phyloP scores from a whole-genome alignment of 768 basidiomycete genomes.

The Podaxis sp. region DNA sequence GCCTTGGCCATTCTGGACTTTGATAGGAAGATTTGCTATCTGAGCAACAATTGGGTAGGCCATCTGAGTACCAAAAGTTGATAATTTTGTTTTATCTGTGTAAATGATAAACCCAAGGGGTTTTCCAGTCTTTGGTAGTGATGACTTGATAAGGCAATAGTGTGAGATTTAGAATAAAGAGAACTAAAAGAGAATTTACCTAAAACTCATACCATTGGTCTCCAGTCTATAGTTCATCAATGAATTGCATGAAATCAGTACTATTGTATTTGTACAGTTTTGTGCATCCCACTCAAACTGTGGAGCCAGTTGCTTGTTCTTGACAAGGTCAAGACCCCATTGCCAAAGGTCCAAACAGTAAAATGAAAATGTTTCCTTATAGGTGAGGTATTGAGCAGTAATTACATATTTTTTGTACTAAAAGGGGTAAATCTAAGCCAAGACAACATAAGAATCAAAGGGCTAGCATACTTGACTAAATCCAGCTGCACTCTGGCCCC shows the following conservation, averaged over 20 bases:
- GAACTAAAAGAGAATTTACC: conserved; percentile 5
- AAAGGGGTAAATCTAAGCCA: too few relatives aligned
- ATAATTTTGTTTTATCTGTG: conserved; percentile 39
- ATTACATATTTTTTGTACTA: too few relatives aligned
- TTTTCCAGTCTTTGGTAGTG: conserved; percentile 22
- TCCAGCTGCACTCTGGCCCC: too few relatives aligned
- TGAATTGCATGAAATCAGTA: conserved; percentile 6
- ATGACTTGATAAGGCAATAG: not conserved
- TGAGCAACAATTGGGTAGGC: conserved; percentile 28
- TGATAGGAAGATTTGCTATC: conserved; percentile 29
- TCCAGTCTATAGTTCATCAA: conserved; percentile 20
- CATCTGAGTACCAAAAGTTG: conserved; percentile 33
- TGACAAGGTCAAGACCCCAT: not conserved
- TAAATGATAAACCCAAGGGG: conserved; percentile 33
- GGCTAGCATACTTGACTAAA: too few relatives aligned
- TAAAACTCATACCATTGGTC: conserved; percentile 13
- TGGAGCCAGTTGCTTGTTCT: not conserved
- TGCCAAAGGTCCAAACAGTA: not conserved
- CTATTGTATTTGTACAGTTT: not conserved
- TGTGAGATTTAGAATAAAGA: too few relatives aligned
- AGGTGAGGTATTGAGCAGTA: too few relatives aligned
- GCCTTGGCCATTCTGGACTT: conserved; percentile 31
- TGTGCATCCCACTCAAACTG: not conserved
- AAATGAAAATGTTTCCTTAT: not conserved
- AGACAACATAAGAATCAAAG: too few relatives aligned